A percentile compares a stretch with the other conserved stretches of the same genome.
Evolutionary conservation across 2,329 filamentous ascomycete genomes (phyloP).

Genomic region (Corniculantispora saksenae): DNA sequence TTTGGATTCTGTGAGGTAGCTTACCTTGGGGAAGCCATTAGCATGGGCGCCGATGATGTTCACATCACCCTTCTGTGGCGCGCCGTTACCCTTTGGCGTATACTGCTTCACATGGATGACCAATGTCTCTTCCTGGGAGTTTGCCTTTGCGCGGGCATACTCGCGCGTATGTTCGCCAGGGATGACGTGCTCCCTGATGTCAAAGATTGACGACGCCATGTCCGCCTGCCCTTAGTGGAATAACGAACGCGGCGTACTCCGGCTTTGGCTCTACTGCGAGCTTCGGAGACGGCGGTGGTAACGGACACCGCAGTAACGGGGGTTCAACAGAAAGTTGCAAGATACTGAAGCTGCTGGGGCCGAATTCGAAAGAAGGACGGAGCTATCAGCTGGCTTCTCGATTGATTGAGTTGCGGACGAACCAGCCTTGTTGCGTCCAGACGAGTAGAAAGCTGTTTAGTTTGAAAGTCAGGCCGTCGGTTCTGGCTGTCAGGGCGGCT

Average conservation of each 20-base stretch:
- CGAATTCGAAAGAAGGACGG: too few species aligned
- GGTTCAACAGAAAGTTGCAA: background rate
- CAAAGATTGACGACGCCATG: conserved; percentile 48
- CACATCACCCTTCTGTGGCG: conserved; percentile 71
- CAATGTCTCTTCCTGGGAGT: conserved; percentile 73
- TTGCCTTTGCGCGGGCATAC: conserved; percentile 71
- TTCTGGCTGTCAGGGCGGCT: background rate
- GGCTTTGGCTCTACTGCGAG: too few species aligned
- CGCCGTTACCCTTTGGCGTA: conserved; percentile 68
- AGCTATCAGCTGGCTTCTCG: background rate
- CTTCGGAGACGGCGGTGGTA: too few species aligned
- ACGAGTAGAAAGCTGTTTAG: background rate
- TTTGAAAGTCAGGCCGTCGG: background rate
- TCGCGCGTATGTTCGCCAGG: conserved; percentile 79
- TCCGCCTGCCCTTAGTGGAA: background rate
- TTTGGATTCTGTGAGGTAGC: background rate
- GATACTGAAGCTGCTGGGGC: too few species aligned
- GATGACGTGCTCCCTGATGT: conserved; percentile 72
- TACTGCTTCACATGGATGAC: conserved; percentile 85
- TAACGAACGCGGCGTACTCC: too few species aligned
- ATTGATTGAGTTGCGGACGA: background rate
- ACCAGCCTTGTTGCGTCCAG: background rate
- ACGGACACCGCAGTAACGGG: background rate
- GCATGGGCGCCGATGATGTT: conserved; percentile 87
- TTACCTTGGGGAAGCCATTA: conserved; percentile 88